Evolutionary conservation across 2,329 filamentous ascomycete genomes (phyloP).

Genomic region (Phoma sp.): DNA sequence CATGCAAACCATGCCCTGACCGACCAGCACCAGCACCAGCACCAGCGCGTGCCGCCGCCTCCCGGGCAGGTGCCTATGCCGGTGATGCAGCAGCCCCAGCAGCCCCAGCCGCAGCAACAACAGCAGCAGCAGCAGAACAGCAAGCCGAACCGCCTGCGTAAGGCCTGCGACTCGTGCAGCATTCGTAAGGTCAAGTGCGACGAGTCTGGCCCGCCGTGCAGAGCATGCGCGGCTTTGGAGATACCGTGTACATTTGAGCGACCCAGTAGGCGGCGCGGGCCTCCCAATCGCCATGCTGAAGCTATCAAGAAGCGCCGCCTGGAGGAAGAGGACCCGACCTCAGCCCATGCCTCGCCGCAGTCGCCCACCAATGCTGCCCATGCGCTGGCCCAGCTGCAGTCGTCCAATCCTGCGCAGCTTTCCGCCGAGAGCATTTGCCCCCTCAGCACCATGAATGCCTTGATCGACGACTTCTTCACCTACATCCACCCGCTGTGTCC

Average conservation of each 20-base stretch:
- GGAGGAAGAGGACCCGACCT: conserved; percentile 50
- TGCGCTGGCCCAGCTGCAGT: conserved; percentile 57
- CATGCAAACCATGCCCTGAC: conserved; percentile 44
- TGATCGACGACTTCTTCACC: conserved; percentile 83
- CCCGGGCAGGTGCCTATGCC: conserved; percentile 17
- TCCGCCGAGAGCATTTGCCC: conserved; percentile 74
- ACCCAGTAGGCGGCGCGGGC: conserved; percentile 67
- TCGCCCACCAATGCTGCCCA: conserved; percentile 62
- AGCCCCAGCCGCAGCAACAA: neutral
- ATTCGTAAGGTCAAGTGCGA: conserved; percentile 62
- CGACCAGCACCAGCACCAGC: conserved; percentile 22
- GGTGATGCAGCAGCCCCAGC: conserved; percentile 8
- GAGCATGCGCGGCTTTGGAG: conserved; percentile 67
- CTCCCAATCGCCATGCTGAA: conserved; percentile 70
- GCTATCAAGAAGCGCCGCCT: conserved; percentile 67
- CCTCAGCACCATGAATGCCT: conserved; percentile 68
- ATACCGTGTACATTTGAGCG: conserved; percentile 72
- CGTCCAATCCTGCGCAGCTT: conserved; percentile 52
- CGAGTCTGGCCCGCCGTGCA: conserved; percentile 69
- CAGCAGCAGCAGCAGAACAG: conserved; percentile 23
- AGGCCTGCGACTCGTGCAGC: conserved; percentile 52
- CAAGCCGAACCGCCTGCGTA: conserved; percentile 47
- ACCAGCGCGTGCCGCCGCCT: conserved; percentile 5
- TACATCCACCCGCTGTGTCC: conserved; percentile 79
- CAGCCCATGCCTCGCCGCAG: conserved; percentile 51